These are phyloP conservation scores for Scheffersomyces quercinus DNA, from an alignment of 1,139 yeast genomes.

Conservation along the genomic window DNA sequence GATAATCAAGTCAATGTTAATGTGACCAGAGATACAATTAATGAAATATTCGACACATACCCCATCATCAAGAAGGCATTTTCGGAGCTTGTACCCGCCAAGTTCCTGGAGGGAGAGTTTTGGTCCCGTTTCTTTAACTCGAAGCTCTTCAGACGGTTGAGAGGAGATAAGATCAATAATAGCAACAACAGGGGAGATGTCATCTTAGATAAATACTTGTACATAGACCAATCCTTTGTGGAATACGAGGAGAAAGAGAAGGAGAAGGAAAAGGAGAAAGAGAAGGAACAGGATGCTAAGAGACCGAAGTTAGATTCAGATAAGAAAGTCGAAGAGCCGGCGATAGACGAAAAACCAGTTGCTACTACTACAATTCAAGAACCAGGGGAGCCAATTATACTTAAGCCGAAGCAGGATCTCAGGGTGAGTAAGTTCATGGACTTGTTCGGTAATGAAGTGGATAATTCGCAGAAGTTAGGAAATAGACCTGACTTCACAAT, in stretches of 20 bases:
- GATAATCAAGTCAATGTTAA: slow-evolving; percentile 91
- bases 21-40: slow-evolving; percentile 86
- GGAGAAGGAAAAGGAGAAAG: slow-evolving; percentile 5
- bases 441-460: slow-evolving; percentile 76
- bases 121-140: slow-evolving; percentile 98
- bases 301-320: neutral
- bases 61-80: slow-evolving; percentile 92
- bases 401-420: neutral
- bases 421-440: slow-evolving; percentile 64
- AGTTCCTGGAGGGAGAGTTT: slow-evolving; percentile 83
- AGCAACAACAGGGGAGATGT: slow-evolving; percentile 80
- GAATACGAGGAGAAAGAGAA: slow-evolving; percentile 31
- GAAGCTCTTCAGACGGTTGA: slow-evolving; percentile 76
- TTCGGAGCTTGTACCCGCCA: slow-evolving; percentile 80
- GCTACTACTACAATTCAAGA: slow-evolving; percentile 18
- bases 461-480: slow-evolving; percentile 75
- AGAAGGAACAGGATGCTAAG: slow-evolving; percentile 10
- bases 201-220: slow-evolving; percentile 79
- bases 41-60: slow-evolving; percentile 87
- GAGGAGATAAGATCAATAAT: slow-evolving; percentile 81
- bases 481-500: slow-evolving; percentile 88
- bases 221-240: slow-evolving; percentile 50
- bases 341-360: slow-evolving; percentile 13
- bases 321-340: slow-evolving; percentile 14
- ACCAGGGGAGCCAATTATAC: slow-evolving; percentile 19